These are phyloP conservation scores for Phytophthora colocasiae DNA, from an alignment of 352 stramenopile genomes.

Conservation along the genomic window DNA sequence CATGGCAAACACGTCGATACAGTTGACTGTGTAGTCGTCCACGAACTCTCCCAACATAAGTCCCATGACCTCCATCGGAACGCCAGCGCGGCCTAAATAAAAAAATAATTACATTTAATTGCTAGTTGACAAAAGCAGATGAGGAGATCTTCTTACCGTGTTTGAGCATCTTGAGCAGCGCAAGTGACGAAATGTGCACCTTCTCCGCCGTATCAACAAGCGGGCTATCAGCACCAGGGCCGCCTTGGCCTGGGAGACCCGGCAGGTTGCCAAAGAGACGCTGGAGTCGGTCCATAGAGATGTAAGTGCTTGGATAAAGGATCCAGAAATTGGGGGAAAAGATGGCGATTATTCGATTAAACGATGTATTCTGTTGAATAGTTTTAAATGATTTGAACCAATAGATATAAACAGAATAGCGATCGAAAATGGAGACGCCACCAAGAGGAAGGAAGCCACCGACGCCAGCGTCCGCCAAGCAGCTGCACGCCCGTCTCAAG, in stretches of 20 bases:
- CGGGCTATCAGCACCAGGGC: slow-evolving; percentile 87
- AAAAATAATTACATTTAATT: slow-evolving; percentile 19
- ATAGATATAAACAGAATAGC: not conserved
- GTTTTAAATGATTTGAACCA: slow-evolving; percentile 4
- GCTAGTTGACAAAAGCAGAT: not conserved
- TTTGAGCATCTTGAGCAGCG: slow-evolving; percentile 99
- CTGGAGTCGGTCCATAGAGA: slow-evolving; percentile 83
- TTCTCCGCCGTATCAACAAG: slow-evolving; percentile 98
- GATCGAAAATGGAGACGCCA: slow-evolving; percentile 69
- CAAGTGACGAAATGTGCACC: slow-evolving; percentile 99
- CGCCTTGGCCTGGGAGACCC: slow-evolving; percentile 73
- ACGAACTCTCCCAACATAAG: slow-evolving; percentile 99
- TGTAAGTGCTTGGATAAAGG: slow-evolving; percentile 34
- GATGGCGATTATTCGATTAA: not conserved
- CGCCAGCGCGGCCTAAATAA: slow-evolving; percentile 90
- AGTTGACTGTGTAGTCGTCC: slow-evolving; percentile 99
- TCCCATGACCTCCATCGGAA: slow-evolving; percentile 99
- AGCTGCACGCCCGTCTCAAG: slow-evolving; percentile 76
- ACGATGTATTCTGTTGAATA: too few relatives aligned
- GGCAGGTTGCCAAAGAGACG: slow-evolving; percentile 88
- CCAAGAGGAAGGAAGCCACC: slow-evolving; percentile 52
- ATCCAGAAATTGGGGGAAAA: slow-evolving; percentile 32
- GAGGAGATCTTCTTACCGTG: slow-evolving; percentile 80
- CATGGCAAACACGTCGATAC: slow-evolving; percentile 99
- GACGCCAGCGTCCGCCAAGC: slow-evolving; percentile 44